A percentile compares a stretch with the other conserved stretches of the same genome.
phyloP scores from a whole-genome alignment of 2,329 filamentous ascomycete genomes.

The Stachybotrys echinatus region DNA sequence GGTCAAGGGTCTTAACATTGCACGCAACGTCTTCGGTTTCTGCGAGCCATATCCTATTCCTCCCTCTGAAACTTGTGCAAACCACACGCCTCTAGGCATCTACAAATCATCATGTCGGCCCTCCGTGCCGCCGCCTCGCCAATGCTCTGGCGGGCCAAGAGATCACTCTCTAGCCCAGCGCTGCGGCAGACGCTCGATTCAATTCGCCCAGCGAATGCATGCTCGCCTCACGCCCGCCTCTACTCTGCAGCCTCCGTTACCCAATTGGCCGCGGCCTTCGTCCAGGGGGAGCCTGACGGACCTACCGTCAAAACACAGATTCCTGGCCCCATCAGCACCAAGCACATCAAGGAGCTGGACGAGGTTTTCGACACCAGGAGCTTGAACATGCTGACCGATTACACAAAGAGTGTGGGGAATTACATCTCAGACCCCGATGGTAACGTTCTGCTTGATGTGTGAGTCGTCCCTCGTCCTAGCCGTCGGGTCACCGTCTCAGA shows the following conservation, averaged over 20 bases:
- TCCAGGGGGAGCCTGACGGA: conserved; percentile 44
- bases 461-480: conserved; percentile 22
- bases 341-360: conserved; percentile 64
- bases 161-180: background rate
- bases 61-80: no score
- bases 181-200: no score
- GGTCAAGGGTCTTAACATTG: no score
- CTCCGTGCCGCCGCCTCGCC: background rate
- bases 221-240: conserved; percentile 13
- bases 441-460: conserved; percentile 69
- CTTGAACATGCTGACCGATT: conserved; percentile 78
- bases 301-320: conserved; percentile 56
- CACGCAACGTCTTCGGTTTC: no score
- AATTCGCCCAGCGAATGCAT: background rate
- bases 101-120: background rate
- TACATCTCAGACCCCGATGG: conserved; percentile 72
- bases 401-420: conserved; percentile 70
- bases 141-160: background rate
- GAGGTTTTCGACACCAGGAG: conserved; percentile 81
- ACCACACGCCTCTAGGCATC: background rate
- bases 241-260: conserved; percentile 15
- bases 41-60: no score
- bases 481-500: background rate
- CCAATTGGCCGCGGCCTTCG: conserved; percentile 31
- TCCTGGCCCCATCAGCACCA: conserved; percentile 70